These are phyloP conservation scores for Picea abies DNA, from an alignment of 83 land plant species.

Conservation along the genomic window DNA sequence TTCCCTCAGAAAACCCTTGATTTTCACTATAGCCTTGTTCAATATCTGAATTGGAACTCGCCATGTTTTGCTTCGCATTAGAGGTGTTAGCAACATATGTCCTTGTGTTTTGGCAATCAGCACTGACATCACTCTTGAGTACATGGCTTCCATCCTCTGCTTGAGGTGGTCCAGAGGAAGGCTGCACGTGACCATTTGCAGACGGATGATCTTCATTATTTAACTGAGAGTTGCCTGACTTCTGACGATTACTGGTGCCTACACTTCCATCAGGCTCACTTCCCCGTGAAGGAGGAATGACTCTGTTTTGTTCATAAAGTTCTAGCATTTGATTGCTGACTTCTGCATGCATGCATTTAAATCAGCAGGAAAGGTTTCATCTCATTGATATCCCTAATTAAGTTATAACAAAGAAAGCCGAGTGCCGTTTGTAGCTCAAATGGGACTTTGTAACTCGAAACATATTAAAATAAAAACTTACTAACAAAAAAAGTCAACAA, in stretches of 20 bases:
- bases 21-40: constrained; percentile 13
- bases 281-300: constrained; percentile 33
- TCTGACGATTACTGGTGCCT: constrained; percentile 20
- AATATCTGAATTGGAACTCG: not conserved
- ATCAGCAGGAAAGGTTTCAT: constrained; percentile 1
- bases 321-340: constrained; percentile 84
- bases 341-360: constrained; percentile 40
- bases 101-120: not conserved
- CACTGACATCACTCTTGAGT: not conserved
- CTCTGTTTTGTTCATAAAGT: constrained; percentile 66
- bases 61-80: not conserved
- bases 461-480: not conserved
- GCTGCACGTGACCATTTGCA: constrained; percentile 19
- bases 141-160: not conserved
- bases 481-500: not conserved
- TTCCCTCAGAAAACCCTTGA: constrained; percentile 8
- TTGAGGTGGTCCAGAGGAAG: not conserved
- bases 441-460: not conserved
- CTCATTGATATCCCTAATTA: not conserved
- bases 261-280: constrained; percentile 39
- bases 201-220: constrained; percentile 11
- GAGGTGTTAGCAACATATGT: not conserved
- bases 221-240: constrained; percentile 16
- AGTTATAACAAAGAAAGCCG: too few species aligned
- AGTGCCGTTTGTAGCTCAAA: constrained; percentile 1